Percentiles rank a stretch among this genome's conserved stretches.
Conservation (phyloP, 768 basidiomycete species). For the Cubamyces lactineus region DNA sequence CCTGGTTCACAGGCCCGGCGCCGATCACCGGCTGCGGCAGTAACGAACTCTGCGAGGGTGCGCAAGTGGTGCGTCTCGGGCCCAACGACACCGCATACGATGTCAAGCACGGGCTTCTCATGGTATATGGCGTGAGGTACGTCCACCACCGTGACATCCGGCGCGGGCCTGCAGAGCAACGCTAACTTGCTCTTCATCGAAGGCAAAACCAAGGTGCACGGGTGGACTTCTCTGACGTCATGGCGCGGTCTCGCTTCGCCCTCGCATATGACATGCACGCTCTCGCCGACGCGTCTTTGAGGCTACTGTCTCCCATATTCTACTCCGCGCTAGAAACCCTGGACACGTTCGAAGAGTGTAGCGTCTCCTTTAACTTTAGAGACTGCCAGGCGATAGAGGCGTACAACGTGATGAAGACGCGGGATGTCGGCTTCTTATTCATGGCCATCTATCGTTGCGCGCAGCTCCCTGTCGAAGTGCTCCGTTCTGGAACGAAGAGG, state of each 20-base stretch:
- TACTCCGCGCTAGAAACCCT: not conserved
- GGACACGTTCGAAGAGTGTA: not conserved
- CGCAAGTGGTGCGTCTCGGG: slow-evolving; percentile 13
- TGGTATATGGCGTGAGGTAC: slow-evolving; percentile 5
- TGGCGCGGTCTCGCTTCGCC: not conserved
- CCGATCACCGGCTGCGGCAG: slow-evolving; percentile 4
- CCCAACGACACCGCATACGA: slow-evolving; percentile 13
- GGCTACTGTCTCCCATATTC: not conserved
- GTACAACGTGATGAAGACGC: not conserved
- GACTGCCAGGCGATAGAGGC: not conserved
- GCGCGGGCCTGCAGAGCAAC: too few species aligned
- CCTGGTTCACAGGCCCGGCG: slow-evolving; percentile 3
- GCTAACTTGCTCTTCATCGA: too few species aligned
- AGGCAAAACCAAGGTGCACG: too few species aligned
- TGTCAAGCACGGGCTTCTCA: slow-evolving; percentile 2
- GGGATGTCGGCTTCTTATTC: not conserved
- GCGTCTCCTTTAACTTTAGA: not conserved
- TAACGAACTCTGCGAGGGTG: slow-evolving; percentile 8
- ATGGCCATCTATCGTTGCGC: too few species aligned
- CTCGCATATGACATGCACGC: not conserved
- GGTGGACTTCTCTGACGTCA: not conserved
- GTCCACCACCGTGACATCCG: not conserved
- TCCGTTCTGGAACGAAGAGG: too few species aligned
- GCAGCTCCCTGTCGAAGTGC: too few species aligned
- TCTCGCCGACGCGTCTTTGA: not conserved